These are phyloP conservation scores for Gossypium herbaceum DNA, from an alignment of 345 rosid species.

Conservation along the genomic window DNA sequence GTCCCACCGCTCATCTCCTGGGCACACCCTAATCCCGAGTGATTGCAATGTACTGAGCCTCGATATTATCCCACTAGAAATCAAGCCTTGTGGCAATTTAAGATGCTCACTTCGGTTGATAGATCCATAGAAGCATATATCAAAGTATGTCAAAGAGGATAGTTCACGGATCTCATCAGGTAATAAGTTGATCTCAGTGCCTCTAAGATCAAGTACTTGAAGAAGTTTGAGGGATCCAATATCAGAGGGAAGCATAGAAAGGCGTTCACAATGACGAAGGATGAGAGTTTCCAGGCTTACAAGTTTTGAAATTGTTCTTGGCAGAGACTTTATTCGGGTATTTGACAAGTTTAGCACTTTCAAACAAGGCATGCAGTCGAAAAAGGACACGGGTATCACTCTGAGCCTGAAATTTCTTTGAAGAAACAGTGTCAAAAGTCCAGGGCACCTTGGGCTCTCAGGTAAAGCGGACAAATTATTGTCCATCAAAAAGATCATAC, in stretches of 20 bases:
- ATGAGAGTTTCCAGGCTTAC: constrained; percentile 10
- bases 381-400: constrained; percentile 2
- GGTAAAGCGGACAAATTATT: not conserved
- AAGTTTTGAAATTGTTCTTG: constrained; percentile 6
- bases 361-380: constrained; percentile 4
- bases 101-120: constrained; percentile 8
- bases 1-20: constrained; percentile 12
- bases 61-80: constrained; percentile 12
- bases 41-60: constrained; percentile 1
- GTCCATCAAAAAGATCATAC: constrained; percentile 15
- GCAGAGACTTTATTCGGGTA: constrained; percentile 13
- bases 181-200: constrained; percentile 8
- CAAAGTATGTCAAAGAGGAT: constrained; percentile 6
- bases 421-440: not conserved
- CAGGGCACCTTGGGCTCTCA: not conserved
- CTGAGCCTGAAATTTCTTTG: constrained; percentile 8
- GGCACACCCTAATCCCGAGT: not conserved
- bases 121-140: constrained; percentile 14
- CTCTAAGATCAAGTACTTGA: constrained; percentile 12
- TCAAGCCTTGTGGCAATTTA: constrained; percentile 6
- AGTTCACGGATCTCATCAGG: constrained; percentile 16
- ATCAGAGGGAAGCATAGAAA: not conserved
- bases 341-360: constrained; percentile 14
- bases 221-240: constrained; percentile 17
- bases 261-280: constrained; percentile 18